phyloP scores from a whole-genome alignment of 164 flowering plant genomes.

The Dillenia turbinata region DNA sequence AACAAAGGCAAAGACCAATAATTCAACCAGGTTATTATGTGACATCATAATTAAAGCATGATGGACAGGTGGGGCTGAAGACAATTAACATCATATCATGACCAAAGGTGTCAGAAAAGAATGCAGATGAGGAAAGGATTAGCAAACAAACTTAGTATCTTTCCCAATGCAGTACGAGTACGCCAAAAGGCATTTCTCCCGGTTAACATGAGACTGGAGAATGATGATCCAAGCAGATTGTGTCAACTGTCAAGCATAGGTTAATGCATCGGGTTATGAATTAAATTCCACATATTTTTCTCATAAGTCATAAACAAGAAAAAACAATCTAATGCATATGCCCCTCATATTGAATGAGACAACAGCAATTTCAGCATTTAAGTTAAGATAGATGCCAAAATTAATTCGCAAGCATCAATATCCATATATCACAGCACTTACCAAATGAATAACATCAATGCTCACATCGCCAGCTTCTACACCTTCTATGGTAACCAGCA shows the following conservation, averaged over 20 bases:
- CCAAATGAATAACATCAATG: constrained; percentile 90
- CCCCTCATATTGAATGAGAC: too few species aligned
- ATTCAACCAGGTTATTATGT: too few species aligned
- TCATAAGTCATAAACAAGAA: neutral
- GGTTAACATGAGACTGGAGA: constrained; percentile 27
- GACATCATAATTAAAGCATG: too few species aligned
- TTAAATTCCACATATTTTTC: constrained; percentile 4
- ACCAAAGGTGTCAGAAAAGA: constrained; percentile 8
- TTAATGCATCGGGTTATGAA: constrained; percentile 4
- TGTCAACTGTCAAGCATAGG: constrained; percentile 13
- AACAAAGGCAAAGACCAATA: neutral
- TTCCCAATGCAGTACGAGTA: constrained; percentile 30
- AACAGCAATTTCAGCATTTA: too few species aligned
- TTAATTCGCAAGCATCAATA: too few species aligned
- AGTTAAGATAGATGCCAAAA: too few species aligned
- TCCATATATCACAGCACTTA: constrained; percentile 25
- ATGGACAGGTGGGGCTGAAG: neutral
- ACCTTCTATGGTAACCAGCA: constrained; percentile 86
- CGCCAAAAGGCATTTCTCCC: constrained; percentile 25
- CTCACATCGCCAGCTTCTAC: constrained; percentile 88
- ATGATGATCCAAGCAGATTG: constrained; percentile 26
- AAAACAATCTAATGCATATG: neutral
- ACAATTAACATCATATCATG: constrained; percentile 10
- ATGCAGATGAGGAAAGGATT: constrained; percentile 16
- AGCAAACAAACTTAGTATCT: constrained; percentile 25